Evolutionary conservation across 2,329 filamentous ascomycete genomes (phyloP), one percentile per base, ranked within the genome.

Genomic region (Verticillium klebahnii): DNA sequence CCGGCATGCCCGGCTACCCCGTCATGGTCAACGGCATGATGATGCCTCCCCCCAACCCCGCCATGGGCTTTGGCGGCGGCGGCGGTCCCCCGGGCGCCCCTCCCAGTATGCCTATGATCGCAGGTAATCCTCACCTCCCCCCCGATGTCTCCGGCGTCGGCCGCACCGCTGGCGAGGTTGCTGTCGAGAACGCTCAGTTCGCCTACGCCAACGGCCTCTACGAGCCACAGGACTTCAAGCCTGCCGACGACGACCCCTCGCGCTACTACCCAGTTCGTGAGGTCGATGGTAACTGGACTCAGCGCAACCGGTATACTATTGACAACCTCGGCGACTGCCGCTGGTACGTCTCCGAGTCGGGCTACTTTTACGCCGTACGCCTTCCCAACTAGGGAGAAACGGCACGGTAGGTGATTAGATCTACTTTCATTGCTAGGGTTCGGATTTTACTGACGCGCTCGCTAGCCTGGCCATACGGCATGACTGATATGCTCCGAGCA

Each of bases 201-300:
- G 80, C 82, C n/a, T 69, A 79, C 63, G 71, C 75, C 65, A 82
- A 82, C 71, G 77, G 78, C 66, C 74, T 82, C 66, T 79, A 82
- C 66, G 80, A 85, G 71, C 80, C 83, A 17, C 85, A 88, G 76
- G 85, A 87, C 67, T 85, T 88, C 70, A 85, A 86, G 73, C 86
- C 86, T 2, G 78, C 80, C 23, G 85, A 88, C 68, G 81, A 85
- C 65, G 82, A 87, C 72, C 81, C 82, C 45, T 79, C 78, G 55
- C 84, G 85, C 64, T 82, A 85, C 75, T 89, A 88, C 75, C 85
- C 81, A 75, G 80, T 83, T 67, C 82, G 84, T 62, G 85, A 89
- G 74, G 73, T 83, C 66, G 85, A 89, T 72, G 82, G 83, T 58
- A 80, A 82, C 63, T 88, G 82, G 82, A 82, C 81, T 39, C 79